A percentile compares a stretch with the other conserved stretches of the same genome.
phyloP scores from a whole-genome alignment of 2,329 filamentous ascomycete genomes.

The Fusarium longipes region DNA sequence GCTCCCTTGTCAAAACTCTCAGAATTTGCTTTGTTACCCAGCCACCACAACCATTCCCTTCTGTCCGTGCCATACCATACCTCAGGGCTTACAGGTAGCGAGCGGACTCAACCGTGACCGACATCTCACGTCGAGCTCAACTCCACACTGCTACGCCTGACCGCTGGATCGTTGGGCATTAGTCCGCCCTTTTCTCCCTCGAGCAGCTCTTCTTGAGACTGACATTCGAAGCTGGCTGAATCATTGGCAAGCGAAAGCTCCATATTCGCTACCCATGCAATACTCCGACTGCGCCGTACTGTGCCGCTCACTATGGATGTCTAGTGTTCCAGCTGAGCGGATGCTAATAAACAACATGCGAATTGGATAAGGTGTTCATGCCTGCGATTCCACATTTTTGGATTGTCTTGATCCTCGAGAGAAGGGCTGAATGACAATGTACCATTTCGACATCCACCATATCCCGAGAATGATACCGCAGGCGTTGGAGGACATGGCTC shows the following conservation, averaged over 20 bases:
- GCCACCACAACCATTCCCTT: slow-evolving; percentile 5
- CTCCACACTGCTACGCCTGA: slow-evolving; percentile 17
- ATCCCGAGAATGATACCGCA: background rate
- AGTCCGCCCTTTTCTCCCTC: slow-evolving; percentile 4
- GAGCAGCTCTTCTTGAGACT: slow-evolving; percentile 4
- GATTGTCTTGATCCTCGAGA: slow-evolving; percentile 2
- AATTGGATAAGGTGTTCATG: slow-evolving; percentile 11
- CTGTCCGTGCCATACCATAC: slow-evolving; percentile 16
- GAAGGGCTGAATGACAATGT: background rate
- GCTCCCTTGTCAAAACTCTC: background rate
- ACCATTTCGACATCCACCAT: background rate
- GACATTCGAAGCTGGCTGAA: slow-evolving; percentile 7
- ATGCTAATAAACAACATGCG: slow-evolving; percentile 42
- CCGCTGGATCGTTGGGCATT: slow-evolving; percentile 24
- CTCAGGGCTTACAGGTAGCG: slow-evolving; percentile 9
- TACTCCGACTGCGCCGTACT: slow-evolving; percentile 19
- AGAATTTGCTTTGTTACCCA: slow-evolving; percentile 6
- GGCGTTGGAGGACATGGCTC: slow-evolving; percentile 19
- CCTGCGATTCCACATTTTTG: slow-evolving; percentile 10
- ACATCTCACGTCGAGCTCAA: slow-evolving; percentile 22
- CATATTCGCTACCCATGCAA: slow-evolving; percentile 15
- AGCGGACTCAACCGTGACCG: slow-evolving; percentile 13
- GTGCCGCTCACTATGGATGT: slow-evolving; percentile 29
- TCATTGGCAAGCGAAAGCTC: slow-evolving; percentile 21
- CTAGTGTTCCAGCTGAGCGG: slow-evolving; percentile 39